phyloP scores from a whole-genome alignment of 257 asterid species.

The Solanum gandarillasii region DNA sequence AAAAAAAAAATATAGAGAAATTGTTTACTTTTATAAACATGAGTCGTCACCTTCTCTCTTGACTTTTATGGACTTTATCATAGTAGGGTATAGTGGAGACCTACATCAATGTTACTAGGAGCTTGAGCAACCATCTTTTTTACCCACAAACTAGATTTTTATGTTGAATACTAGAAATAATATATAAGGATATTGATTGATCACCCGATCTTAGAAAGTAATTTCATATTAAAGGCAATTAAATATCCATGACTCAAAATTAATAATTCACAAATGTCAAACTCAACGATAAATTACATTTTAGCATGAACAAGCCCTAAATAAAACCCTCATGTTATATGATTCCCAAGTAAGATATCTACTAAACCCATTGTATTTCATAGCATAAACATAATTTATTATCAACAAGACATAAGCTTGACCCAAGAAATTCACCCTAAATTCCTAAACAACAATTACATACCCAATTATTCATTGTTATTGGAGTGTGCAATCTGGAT shows the following conservation, averaged over 20 bases:
- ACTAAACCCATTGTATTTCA: not conserved
- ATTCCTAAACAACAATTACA: too few relatives aligned
- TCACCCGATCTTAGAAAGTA: not conserved
- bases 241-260: not conserved
- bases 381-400: too few relatives aligned
- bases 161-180: not conserved
- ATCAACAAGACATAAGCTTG: too few relatives aligned
- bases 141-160: not conserved
- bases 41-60: too few relatives aligned
- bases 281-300: not conserved
- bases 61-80: not conserved
- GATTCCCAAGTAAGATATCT: not conserved
- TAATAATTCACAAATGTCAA: not conserved
- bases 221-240: not conserved
- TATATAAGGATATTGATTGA: not conserved
- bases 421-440: too few relatives aligned
- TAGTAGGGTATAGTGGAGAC: not conserved
- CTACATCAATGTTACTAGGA: not conserved
- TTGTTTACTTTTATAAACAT: too few relatives aligned
- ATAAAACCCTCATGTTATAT: not conserved
- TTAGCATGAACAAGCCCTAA: too few relatives aligned
- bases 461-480: too few relatives aligned
- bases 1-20: too few relatives aligned
- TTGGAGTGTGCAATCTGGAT: too few relatives aligned
- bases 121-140: not conserved